Conservation (phyloP, 306 rosid species). For the Geum urbanum region DNA sequence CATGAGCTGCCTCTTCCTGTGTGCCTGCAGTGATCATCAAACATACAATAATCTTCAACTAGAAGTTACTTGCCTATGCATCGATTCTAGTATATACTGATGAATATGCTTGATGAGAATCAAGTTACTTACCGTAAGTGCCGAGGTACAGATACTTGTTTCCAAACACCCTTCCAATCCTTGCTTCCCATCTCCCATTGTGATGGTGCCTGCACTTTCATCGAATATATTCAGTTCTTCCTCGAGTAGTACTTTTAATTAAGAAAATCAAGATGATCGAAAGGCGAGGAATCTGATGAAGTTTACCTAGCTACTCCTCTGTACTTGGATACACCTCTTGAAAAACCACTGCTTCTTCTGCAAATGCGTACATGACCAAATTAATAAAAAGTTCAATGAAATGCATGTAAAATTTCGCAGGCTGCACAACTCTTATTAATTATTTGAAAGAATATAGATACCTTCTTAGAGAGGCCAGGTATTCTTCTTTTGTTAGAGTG, state of each 20-base stretch:
- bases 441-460: background rate
- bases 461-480: slow-evolving; percentile 48
- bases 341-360: slow-evolving; percentile 48
- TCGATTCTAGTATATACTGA: background rate
- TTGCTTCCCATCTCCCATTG: slow-evolving; percentile 58
- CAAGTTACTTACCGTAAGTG: slow-evolving; percentile 33
- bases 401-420: background rate
- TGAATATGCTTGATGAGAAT: background rate
- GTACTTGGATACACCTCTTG: slow-evolving; percentile 47
- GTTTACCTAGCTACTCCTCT: slow-evolving; percentile 47
- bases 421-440: background rate
- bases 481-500: slow-evolving; percentile 35
- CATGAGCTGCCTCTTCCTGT: slow-evolving; percentile 50
- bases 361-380: background rate
- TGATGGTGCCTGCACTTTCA: slow-evolving; percentile 39
- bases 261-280: background rate
- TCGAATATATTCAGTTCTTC: slow-evolving; percentile 12
- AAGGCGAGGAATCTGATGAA: background rate
- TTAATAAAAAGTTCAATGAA: background rate
- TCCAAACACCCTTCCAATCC: slow-evolving; percentile 47
- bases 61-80: background rate
- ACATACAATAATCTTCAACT: background rate
- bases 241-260: slow-evolving; percentile 8
- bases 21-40: slow-evolving; percentile 31
- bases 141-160: slow-evolving; percentile 52